These are phyloP conservation scores for Chlamydomonas urium DNA, from an alignment of 139 green algal species.

Conservation along the genomic window DNA sequence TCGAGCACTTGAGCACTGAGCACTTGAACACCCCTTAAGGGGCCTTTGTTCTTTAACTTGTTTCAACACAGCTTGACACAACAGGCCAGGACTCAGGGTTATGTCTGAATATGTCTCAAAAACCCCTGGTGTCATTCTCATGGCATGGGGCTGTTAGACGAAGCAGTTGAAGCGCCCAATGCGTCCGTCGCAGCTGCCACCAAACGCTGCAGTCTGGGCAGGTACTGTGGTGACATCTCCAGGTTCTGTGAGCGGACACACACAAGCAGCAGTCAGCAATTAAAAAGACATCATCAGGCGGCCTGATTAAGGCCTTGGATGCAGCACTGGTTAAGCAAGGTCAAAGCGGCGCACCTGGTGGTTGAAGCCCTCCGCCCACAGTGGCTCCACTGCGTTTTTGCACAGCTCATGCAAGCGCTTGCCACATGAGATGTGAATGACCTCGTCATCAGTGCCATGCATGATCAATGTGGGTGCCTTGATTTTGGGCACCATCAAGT, in stretches of 20 bases:
- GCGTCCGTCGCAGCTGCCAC: background rate
- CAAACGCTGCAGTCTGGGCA: constrained; percentile 41
- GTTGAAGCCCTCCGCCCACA: constrained; percentile 70
- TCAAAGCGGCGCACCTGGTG: constrained; percentile 61
- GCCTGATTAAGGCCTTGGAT: no score
- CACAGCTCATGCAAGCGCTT: constrained; percentile 54
- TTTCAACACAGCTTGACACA: no score
- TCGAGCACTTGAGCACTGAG: no score
- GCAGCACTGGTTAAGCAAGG: no score
- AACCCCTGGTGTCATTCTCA: no score
- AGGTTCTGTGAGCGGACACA: constrained; percentile 45
- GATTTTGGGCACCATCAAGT: constrained; percentile 61
- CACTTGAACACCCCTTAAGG: no score
- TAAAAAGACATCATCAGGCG: no score
- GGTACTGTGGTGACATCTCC: constrained; percentile 58
- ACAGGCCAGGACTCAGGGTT: no score
- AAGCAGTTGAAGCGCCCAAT: background rate
- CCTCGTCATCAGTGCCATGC: constrained; percentile 68
- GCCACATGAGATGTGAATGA: constrained; percentile 82
- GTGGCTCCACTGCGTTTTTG: constrained; percentile 42
- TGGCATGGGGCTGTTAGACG: no score
- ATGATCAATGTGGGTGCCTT: constrained; percentile 58
- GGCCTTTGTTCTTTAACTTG: no score
- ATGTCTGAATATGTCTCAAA: no score
- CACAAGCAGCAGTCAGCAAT: no score